Percentiles rank a stretch among this genome's conserved stretches.
phyloP scores from a whole-genome alignment of 768 basidiomycete species.

The Tephrocybe rancida region DNA sequence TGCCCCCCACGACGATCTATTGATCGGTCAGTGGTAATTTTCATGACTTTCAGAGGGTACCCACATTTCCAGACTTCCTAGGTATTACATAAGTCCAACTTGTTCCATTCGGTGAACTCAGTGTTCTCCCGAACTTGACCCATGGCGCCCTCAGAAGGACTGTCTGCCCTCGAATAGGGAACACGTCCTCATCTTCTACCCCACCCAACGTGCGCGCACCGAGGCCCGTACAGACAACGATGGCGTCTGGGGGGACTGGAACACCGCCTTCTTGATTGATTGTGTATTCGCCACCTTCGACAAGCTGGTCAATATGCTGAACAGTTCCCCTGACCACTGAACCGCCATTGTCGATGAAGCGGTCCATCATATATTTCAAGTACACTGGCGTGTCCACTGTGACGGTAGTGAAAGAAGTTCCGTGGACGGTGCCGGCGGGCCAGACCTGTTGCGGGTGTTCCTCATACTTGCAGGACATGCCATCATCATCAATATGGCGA shows the following conservation, averaged over 20 bases:
- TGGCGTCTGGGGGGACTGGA: slow-evolving; percentile 41
- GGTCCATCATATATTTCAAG: slow-evolving; percentile 61
- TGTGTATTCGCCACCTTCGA: slow-evolving; percentile 49
- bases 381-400: slow-evolving; percentile 67
- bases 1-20: slow-evolving; percentile 62
- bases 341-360: slow-evolving; percentile 61
- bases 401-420: slow-evolving; percentile 59
- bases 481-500: neutral
- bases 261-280: slow-evolving; percentile 21
- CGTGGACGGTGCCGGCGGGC: slow-evolving; percentile 37
- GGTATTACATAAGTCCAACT: slow-evolving; percentile 70
- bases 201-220: slow-evolving; percentile 76
- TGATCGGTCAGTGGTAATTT: slow-evolving; percentile 15
- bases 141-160: slow-evolving; percentile 73
- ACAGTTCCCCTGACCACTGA: slow-evolving; percentile 50
- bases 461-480: no score
- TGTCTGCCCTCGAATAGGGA: slow-evolving; percentile 85
- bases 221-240: slow-evolving; percentile 71
- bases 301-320: slow-evolving; percentile 65
- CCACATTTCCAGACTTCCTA: slow-evolving; percentile 56
- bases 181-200: slow-evolving; percentile 73
- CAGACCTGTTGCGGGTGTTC: slow-evolving; percentile 34
- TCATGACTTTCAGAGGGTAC: slow-evolving; percentile 24
- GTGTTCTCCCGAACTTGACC: slow-evolving; percentile 57
- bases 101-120: slow-evolving; percentile 56